A percentile compares a stretch with the other conserved stretches of the same genome.
Conservation (phyloP, 495 filamentous ascomycete species). For the Neurospora discreta region DNA sequence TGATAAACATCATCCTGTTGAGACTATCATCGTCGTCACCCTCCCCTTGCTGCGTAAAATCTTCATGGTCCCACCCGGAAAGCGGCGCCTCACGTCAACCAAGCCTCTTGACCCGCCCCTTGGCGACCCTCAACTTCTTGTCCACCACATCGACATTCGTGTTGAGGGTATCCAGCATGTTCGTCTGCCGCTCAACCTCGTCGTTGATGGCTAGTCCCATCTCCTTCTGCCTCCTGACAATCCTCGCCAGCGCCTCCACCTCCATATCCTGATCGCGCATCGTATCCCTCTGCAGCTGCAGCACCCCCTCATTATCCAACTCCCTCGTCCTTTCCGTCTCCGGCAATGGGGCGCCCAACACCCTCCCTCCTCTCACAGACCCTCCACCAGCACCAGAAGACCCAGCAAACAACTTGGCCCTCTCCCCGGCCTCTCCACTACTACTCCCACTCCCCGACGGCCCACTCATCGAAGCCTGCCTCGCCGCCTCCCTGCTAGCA, state of each 20-base stretch:
- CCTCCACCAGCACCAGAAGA: not conserved
- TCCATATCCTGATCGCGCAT: conserved; percentile 81
- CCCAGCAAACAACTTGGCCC: conserved; percentile 23
- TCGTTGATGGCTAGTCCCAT: conserved; percentile 76
- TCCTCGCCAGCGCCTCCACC: conserved; percentile 62
- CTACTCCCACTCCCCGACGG: conserved; percentile 5
- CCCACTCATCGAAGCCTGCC: not conserved
- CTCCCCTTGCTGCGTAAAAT: not conserved
- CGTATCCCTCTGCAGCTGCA: conserved; percentile 73
- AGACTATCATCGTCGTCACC: not conserved
- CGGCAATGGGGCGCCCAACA: conserved; percentile 63
- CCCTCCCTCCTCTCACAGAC: conserved; percentile 40
- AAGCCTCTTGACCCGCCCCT: conserved; percentile 70
- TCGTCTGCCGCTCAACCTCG: conserved; percentile 76
- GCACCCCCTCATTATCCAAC: conserved; percentile 78
- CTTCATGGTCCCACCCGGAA: conserved; percentile 1
- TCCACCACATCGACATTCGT: conserved; percentile 62
- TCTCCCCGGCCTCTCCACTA: conserved; percentile 18
- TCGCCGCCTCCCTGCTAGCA: conserved; percentile 19
- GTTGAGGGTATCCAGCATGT: conserved; percentile 64
- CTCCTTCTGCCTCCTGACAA: conserved; percentile 72
- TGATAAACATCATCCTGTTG: not conserved
- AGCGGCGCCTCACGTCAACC: conserved; percentile 16
- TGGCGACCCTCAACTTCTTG: conserved; percentile 71
- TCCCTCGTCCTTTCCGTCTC: conserved; percentile 85